These are phyloP conservation scores for Byssoonygena ceratinophila DNA, from an alignment of 2,329 filamentous ascomycete species.

Conservation along the genomic window DNA sequence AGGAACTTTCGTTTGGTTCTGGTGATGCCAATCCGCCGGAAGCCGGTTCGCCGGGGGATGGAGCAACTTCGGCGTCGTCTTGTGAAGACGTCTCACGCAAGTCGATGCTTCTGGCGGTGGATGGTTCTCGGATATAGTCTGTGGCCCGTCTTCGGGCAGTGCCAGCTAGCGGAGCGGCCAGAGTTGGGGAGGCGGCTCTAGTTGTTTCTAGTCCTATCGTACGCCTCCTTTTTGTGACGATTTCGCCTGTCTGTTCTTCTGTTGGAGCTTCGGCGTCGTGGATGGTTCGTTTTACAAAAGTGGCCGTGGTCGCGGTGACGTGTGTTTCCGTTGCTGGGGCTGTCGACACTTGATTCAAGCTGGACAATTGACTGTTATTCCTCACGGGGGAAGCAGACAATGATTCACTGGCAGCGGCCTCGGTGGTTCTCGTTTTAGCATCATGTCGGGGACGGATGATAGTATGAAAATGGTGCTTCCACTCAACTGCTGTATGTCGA, in stretches of 20 bases:
- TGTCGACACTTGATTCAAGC: background rate
- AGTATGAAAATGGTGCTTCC: slow-evolving; percentile 14
- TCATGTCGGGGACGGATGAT: slow-evolving; percentile 13
- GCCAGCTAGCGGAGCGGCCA: background rate
- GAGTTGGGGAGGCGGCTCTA: slow-evolving; percentile 1
- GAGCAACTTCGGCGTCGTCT: background rate
- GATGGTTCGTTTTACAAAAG: background rate
- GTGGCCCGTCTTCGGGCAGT: slow-evolving; percentile 8
- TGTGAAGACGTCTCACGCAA: background rate
- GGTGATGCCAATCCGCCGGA: background rate
- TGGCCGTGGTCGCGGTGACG: background rate
- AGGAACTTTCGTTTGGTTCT: background rate
- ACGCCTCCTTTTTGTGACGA: slow-evolving; percentile 7
- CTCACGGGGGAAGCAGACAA: background rate
- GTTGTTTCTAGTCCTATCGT: background rate
- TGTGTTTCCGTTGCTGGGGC: background rate
- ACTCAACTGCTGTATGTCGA: slow-evolving; percentile 13
- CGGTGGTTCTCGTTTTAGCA: background rate
- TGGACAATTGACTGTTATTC: background rate
- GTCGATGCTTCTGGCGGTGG: slow-evolving; percentile 7
- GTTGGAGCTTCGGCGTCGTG: background rate
- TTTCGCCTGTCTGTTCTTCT: background rate
- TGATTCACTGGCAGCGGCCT: background rate
- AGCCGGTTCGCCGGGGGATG: background rate
- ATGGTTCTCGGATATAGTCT: slow-evolving; percentile 3